phyloP scores from a whole-genome alignment of 2,329 filamentous ascomycete species.

The Cadophora sp. region DNA sequence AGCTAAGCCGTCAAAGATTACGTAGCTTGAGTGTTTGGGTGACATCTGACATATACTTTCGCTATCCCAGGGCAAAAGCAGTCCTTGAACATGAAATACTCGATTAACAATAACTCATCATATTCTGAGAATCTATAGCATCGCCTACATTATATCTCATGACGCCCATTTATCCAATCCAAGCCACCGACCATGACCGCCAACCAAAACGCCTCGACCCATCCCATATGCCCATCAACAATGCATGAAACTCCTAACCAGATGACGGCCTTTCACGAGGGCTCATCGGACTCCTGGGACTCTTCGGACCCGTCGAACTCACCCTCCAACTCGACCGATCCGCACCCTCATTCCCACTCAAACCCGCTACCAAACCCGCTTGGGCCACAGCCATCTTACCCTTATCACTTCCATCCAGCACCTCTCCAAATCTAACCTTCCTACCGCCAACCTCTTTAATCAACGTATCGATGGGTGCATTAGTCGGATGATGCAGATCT shows the following conservation, averaged over 20 bases:
- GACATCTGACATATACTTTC: too few relatives aligned
- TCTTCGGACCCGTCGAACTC: background rate
- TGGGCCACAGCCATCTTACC: constrained; percentile 12
- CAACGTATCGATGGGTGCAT: constrained; percentile 1
- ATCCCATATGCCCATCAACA: background rate
- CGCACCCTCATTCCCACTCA: background rate
- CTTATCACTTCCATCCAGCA: constrained; percentile 11
- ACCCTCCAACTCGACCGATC: background rate
- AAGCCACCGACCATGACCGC: too few relatives aligned
- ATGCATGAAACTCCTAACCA: background rate
- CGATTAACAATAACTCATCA: too few relatives aligned
- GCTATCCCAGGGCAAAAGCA: too few relatives aligned
- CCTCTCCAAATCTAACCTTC: constrained; percentile 3
- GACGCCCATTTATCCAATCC: too few relatives aligned
- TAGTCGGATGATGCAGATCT: constrained; percentile 5
- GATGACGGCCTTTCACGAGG: background rate
- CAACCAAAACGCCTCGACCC: background rate
- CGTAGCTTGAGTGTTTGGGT: too few relatives aligned
- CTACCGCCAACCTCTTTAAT: constrained; percentile 8
- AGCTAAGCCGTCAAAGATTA: too few relatives aligned
- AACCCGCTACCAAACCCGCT: background rate
- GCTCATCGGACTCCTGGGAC: background rate
- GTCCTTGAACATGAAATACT: too few relatives aligned
- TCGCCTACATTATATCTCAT: too few relatives aligned
- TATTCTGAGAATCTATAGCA: too few relatives aligned